Base-by-base conservation (phyloP, 805 yeast genomes). In the Saccharomycopsis sp. region DNA sequence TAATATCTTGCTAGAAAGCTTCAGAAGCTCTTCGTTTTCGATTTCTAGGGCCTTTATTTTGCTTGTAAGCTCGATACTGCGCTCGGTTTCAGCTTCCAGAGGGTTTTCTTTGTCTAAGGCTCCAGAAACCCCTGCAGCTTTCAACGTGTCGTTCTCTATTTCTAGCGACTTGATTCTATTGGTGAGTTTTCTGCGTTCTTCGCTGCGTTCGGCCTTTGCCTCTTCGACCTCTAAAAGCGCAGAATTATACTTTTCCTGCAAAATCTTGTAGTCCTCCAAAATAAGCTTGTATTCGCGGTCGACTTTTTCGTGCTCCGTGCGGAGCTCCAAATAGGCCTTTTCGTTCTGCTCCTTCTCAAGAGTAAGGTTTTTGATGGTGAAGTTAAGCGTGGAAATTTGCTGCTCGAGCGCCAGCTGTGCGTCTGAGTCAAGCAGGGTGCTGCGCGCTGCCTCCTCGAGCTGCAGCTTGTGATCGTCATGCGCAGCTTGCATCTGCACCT, bases 241-340 rank as follows among this genome's bases (percentile, higher is more conserved):
- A 47, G 50, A 18, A 20, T 61, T 61, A 34, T 58, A 54, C 34
- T 61, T 61, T 34, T 58, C 63, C 50, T 61, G 63, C 9, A 61
- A 47, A 2, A 50, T 34, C 40, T 61, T 61, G 52, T 55, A 61
- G 47, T 61, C 60, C 9, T 61, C 62, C 18, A 61, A 23, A 41
- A 61, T 52, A 15, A 47, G 14, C 24, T 56, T 58, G 34, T 59
- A 52, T 44, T 61, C 63, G 5, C 37, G 52, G 5, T 57, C 55
- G 23, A 24, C 37, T 18, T 56, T 56, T 7, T 59, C 62, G 41
- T 54, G 40, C 24, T 57, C 37, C 15, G 29, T 52, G 24, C 56
- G 53, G 5, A 56, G 40, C 9, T 56, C 57, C 51, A 56, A 50
- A 34, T 56, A 61, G 4, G 54, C 34, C 2, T 34, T 29, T 34